Percentiles rank a stretch among this genome's conserved stretches.
These are phyloP conservation scores for Cyathus olla DNA, from an alignment of 1,284 basidiomycete genomes.

Conservation along the genomic window DNA sequence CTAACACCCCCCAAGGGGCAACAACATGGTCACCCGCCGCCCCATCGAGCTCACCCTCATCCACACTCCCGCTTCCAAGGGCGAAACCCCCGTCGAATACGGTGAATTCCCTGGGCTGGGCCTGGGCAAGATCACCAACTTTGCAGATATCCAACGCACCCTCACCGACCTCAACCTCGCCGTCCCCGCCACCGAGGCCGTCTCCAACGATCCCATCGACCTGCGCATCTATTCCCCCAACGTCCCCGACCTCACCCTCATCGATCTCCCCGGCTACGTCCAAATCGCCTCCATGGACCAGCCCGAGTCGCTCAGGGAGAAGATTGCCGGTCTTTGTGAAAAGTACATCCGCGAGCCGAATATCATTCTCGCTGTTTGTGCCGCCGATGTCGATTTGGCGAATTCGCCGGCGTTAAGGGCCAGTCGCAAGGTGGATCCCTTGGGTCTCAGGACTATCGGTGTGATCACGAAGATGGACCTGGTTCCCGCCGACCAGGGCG, in stretches of 20 bases:
- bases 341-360: constrained; percentile 98
- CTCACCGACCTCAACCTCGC: constrained; percentile 96
- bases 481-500: constrained; percentile 88
- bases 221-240: constrained; percentile 96
- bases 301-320: constrained; percentile 94
- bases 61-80: constrained; percentile 79
- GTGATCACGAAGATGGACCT: constrained; percentile 99
- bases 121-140: constrained; percentile 90
- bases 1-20: constrained; percentile 71
- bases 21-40: constrained; percentile 99
- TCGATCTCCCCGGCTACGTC: constrained; percentile 98
- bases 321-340: constrained; percentile 91
- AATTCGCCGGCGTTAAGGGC: constrained; percentile 97
- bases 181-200: constrained; percentile 89
- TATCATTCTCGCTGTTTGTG: constrained; percentile 97
- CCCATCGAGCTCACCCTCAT: constrained; percentile 98
- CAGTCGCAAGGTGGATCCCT: constrained; percentile 93
- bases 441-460: constrained; percentile 95
- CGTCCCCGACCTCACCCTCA: constrained; percentile 96
- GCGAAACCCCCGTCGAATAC: constrained; percentile 82
- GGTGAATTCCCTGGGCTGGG: constrained; percentile 95
- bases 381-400: constrained; percentile 98
- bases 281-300: constrained; percentile 97
- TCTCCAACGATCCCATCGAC: constrained; percentile 96
- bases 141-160: constrained; percentile 90